phyloP scores from a whole-genome alignment of 1,284 basidiomycete species.

The Ustilago lituana region DNA sequence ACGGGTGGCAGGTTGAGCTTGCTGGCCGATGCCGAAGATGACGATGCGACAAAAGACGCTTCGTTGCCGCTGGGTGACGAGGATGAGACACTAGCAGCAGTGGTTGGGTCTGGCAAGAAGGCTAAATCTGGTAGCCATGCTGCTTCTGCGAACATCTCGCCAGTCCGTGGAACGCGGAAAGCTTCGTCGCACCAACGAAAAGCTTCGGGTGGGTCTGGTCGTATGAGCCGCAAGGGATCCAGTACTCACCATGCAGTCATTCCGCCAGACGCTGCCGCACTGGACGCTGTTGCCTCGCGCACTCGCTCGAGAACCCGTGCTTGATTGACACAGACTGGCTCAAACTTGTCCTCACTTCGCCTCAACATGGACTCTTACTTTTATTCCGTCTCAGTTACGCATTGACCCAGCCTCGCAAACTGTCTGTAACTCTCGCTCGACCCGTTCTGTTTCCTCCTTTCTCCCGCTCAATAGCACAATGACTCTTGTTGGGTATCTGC shows the following conservation, averaged over 20 bases:
- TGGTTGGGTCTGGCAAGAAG: constrained; percentile 20
- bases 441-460: no score
- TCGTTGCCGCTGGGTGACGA: constrained; percentile 1
- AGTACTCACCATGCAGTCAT: neutral
- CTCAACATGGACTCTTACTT: no score
- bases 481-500: no score
- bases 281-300: constrained; percentile 30
- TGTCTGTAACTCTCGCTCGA: no score
- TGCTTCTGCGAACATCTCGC: neutral
- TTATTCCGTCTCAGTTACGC: no score
- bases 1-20: constrained; percentile 44
- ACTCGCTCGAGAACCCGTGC: constrained; percentile 36
- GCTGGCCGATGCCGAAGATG: constrained; percentile 34
- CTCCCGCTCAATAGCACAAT: no score
- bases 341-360: neutral
- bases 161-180: neutral
- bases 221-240: constrained; percentile 18
- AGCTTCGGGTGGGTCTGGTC: constrained; percentile 8
- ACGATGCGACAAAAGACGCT: constrained; percentile 12
- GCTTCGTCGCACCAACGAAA: constrained; percentile 30
- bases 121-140: constrained; percentile 5
- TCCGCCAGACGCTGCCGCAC: constrained; percentile 9
- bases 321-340: neutral
- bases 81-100: constrained; percentile 7
- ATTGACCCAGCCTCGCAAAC: no score